phyloP scores from a whole-genome alignment of 1,284 basidiomycete genomes.

The Heimioporus retisporus region DNA sequence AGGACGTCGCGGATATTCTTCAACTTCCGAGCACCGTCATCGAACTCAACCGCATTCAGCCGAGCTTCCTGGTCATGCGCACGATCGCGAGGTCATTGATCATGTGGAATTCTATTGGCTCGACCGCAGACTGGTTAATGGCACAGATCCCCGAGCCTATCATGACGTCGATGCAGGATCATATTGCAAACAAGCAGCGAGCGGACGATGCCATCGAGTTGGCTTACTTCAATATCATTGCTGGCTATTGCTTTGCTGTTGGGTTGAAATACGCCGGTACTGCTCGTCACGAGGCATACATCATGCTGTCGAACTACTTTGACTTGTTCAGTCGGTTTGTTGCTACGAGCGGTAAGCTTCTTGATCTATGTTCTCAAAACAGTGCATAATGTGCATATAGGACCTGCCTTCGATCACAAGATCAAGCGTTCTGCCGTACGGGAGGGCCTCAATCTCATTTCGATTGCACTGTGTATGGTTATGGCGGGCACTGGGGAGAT shows the following conservation, averaged over 20 bases:
- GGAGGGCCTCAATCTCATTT: conserved; percentile 90
- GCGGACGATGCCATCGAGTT: conserved; percentile 86
- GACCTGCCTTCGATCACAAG: conserved; percentile 83
- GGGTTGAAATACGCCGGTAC: conserved; percentile 96
- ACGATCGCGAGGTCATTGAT: conserved; percentile 86
- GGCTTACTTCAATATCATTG: conserved; percentile 90
- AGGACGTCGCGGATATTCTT: conserved; percentile 88
- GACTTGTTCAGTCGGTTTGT: conserved; percentile 81
- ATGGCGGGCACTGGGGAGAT: conserved; percentile 98
- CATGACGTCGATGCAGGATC: conserved; percentile 63
- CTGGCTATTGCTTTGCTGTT: conserved; percentile 93
- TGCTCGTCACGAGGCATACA: conserved; percentile 88
- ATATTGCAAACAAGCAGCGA: conserved; percentile 55
- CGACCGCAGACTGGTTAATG: conserved; percentile 84
- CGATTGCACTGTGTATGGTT: conserved; percentile 88
- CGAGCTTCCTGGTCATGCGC: conserved; percentile 88
- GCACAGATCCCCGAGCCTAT: conserved; percentile 82
- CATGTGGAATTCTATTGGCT: conserved; percentile 86
- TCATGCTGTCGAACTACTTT: conserved; percentile 84
- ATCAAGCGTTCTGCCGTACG: conserved; percentile 90
- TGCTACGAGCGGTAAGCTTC: conserved; percentile 66
- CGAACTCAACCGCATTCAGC: conserved; percentile 88
- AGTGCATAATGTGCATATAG: conserved; percentile 46
- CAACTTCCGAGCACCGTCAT: conserved; percentile 85
- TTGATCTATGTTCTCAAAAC: not conserved